Conservation (phyloP, 1,139 yeast species). For the Hanseniaspora uvarum region DNA sequence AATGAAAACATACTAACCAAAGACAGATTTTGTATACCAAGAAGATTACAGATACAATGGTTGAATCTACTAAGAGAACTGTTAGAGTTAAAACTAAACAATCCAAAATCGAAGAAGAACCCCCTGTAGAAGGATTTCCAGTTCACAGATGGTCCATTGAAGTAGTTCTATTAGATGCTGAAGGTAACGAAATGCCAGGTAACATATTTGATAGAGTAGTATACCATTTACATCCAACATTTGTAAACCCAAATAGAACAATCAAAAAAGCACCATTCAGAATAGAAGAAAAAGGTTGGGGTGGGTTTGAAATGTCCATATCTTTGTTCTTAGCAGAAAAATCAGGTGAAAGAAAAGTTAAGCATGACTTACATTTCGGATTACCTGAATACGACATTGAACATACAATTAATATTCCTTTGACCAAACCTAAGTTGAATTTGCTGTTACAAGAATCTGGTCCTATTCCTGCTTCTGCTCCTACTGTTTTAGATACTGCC, state of each 20-base stretch:
- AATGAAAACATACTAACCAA: background rate
- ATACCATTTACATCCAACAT: conserved; percentile 89
- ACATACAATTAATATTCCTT: conserved; percentile 66
- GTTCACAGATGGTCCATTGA: conserved; percentile 88
- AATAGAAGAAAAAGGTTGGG: conserved; percentile 96
- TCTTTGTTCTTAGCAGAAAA: conserved; percentile 69
- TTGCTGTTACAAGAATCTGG: conserved; percentile 73
- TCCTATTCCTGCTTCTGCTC: conserved; percentile 44
- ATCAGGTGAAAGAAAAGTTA: conserved; percentile 75
- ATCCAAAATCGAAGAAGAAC: conserved; percentile 69
- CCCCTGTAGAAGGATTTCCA: conserved; percentile 86
- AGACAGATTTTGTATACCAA: background rate
- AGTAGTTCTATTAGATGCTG: conserved; percentile 61
- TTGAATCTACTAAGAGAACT: conserved; percentile 59
- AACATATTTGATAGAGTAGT: conserved; percentile 84
- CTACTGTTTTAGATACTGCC: conserved; percentile 23
- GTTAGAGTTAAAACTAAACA: conserved; percentile 83
- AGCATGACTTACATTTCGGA: conserved; percentile 80
- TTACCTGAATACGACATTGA: conserved; percentile 69
- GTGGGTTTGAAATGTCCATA: conserved; percentile 86
- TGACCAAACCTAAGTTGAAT: conserved; percentile 63
- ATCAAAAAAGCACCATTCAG: conserved; percentile 78
- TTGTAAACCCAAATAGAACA: conserved; percentile 74
- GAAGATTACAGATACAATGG: background rate
- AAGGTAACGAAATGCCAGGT: conserved; percentile 80